Conservation (phyloP, 768 basidiomycete genomes). For the Hygrophoropsis aurantiaca region DNA sequence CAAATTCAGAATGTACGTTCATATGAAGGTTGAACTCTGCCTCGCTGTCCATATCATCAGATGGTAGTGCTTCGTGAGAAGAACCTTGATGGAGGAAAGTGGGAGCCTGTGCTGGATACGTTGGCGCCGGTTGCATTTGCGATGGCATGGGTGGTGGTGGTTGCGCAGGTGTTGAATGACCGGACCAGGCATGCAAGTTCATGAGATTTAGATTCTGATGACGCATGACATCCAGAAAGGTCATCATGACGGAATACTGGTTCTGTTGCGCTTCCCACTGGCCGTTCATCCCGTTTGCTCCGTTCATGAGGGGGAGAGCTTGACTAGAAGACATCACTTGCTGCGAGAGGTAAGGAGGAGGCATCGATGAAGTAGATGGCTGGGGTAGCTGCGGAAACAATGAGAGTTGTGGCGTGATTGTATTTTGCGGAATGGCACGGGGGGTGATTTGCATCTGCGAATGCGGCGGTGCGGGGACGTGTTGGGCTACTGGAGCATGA, state of each 20-base stretch:
- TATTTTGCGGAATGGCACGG: too few relatives aligned
- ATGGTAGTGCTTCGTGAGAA: neutral
- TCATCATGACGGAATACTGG: slow-evolving; percentile 4
- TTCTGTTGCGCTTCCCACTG: slow-evolving; percentile 1
- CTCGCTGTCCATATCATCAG: neutral
- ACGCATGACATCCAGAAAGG: slow-evolving; percentile 10
- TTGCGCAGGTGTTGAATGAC: neutral
- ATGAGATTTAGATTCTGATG: slow-evolving; percentile 1
- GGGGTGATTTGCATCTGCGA: too few relatives aligned
- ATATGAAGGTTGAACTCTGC: too few relatives aligned
- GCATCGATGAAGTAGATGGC: too few relatives aligned
- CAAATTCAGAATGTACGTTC: too few relatives aligned
- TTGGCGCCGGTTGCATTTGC: slow-evolving; percentile 1
- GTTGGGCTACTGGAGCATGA: neutral
- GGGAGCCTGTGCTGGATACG: neutral
- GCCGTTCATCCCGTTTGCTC: neutral
- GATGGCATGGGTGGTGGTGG: neutral
- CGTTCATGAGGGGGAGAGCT: neutral
- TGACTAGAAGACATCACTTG: neutral
- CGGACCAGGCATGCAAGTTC: slow-evolving; percentile 4
- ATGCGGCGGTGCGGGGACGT: slow-evolving; percentile 3
- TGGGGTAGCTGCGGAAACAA: too few relatives aligned
- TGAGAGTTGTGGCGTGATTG: too few relatives aligned
- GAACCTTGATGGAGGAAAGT: slow-evolving; percentile 5
- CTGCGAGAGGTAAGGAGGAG: neutral